A percentile compares a stretch with the other conserved stretches of the same genome.
phyloP scores from a whole-genome alignment of 2,329 filamentous ascomycete genomes.

The Emydomyces testavorans region DNA sequence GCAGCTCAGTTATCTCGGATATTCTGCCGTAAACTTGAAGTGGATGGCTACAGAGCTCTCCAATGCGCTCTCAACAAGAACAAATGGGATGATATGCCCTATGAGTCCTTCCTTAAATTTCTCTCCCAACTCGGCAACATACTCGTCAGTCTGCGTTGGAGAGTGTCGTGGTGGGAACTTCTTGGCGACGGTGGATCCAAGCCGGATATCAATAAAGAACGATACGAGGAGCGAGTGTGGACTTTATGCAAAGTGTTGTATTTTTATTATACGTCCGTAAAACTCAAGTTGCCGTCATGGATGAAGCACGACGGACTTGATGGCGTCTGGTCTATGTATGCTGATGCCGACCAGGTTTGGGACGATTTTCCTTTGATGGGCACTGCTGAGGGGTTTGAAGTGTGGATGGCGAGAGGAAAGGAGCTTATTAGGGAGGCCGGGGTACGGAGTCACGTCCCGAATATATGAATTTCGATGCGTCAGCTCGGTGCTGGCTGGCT shows the following conservation, averaged over 20 bases:
- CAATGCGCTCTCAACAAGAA: constrained; percentile 38
- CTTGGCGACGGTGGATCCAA: constrained; percentile 33
- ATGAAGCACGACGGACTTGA: constrained; percentile 28
- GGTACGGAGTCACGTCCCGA: constrained; percentile 14
- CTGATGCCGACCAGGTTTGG: constrained; percentile 33
- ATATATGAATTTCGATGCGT: background rate
- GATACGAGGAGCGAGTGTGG: constrained; percentile 32
- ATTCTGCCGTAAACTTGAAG: constrained; percentile 37
- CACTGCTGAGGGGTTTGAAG: constrained; percentile 30
- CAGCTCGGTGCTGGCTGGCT: background rate
- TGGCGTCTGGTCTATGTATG: constrained; percentile 33
- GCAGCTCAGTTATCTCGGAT: constrained; percentile 38
- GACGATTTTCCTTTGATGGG: constrained; percentile 35
- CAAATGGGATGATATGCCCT: constrained; percentile 35
- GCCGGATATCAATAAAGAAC: constrained; percentile 25
- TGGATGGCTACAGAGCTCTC: constrained; percentile 36
- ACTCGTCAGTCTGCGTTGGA: constrained; percentile 36
- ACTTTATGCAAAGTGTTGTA: constrained; percentile 36
- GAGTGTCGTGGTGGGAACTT: constrained; percentile 36
- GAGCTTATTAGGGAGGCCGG: constrained; percentile 31
- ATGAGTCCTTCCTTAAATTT: constrained; percentile 34
- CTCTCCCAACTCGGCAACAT: constrained; percentile 32
- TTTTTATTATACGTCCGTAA: constrained; percentile 37
- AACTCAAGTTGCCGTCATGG: constrained; percentile 35
- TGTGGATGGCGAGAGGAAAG: constrained; percentile 33